A percentile compares a stretch with the other conserved stretches of the same genome.
phyloP scores from a whole-genome alignment of 1,139 yeast genomes.

The Zhuliangozyma parablackwelliae region DNA sequence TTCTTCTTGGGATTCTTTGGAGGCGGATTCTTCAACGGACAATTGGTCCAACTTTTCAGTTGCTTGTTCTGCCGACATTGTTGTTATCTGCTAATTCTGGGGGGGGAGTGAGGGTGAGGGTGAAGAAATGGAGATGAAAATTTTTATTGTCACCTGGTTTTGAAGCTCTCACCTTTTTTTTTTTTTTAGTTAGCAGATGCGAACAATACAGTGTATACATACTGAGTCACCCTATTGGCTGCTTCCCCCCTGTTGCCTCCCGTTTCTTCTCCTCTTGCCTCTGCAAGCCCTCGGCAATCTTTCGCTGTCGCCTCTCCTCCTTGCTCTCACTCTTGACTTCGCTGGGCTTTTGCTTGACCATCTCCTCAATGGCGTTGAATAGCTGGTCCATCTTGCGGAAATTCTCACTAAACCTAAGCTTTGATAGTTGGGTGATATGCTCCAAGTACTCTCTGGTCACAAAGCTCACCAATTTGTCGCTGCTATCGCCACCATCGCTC shows the following conservation, averaged over 20 bases:
- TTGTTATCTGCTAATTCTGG: not conserved
- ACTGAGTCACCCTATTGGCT: no score
- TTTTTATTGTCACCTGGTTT: no score
- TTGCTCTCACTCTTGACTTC: constrained; percentile 22
- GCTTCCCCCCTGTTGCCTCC: constrained; percentile 13
- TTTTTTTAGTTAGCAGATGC: no score
- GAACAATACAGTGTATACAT: no score
- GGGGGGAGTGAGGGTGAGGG: not conserved
- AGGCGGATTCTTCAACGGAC: constrained; percentile 9
- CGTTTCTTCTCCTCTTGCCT: constrained; percentile 34
- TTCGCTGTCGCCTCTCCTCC: constrained; percentile 59
- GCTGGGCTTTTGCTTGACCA: constrained; percentile 11
- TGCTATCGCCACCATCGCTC: constrained; percentile 3
- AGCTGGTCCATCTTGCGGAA: constrained; percentile 49
- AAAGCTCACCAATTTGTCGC: constrained; percentile 27
- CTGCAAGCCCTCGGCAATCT: constrained; percentile 56
- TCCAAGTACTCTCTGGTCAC: constrained; percentile 49
- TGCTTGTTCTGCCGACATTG: constrained; percentile 8
- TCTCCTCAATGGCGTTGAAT: constrained; percentile 34
- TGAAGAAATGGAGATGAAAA: no score
- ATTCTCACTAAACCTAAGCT: constrained; percentile 63
- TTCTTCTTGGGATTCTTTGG: constrained; percentile 18
- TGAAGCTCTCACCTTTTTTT: no score
- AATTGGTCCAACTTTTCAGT: constrained; percentile 11
- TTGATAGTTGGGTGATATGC: constrained; percentile 45